These are phyloP conservation scores for Paspalum notatum DNA, from an alignment of 176 grass and related monocot genomes.

Conservation along the genomic window DNA sequence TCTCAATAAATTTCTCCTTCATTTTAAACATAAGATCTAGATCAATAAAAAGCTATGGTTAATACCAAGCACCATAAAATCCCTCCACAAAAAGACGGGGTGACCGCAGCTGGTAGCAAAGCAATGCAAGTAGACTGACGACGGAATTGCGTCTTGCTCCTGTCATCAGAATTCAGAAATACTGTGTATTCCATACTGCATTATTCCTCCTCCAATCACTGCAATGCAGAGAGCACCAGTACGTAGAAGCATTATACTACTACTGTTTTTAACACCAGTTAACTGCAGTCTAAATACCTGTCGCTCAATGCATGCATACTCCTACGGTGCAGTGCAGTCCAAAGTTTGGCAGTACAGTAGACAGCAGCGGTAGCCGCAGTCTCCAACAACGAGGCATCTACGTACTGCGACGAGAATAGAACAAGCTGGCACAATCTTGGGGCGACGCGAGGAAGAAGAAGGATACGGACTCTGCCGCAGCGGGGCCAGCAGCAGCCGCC, in stretches of 20 bases:
- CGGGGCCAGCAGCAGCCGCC: neutral
- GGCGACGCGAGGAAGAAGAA: slow-evolving; percentile 29
- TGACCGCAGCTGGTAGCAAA: neutral
- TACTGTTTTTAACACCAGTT: neutral
- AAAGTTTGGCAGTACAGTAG: too few relatives aligned
- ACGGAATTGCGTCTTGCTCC: neutral
- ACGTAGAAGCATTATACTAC: too few relatives aligned
- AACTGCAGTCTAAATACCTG: neutral
- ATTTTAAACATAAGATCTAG: too few relatives aligned
- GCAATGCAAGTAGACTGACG: slow-evolving; percentile 21
- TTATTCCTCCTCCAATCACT: neutral
- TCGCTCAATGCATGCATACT: too few relatives aligned
- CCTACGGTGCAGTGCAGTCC: neutral
- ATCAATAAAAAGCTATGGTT: too few relatives aligned
- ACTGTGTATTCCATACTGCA: neutral
- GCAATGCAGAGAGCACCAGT: neutral
- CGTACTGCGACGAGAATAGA: slow-evolving; percentile 2
- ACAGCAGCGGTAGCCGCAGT: neutral
- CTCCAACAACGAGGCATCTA: neutral
- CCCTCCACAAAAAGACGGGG: too few relatives aligned
- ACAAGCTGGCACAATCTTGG: slow-evolving; percentile 24
- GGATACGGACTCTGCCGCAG: neutral
- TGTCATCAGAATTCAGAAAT: slow-evolving; percentile 4
- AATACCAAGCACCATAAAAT: too few relatives aligned
- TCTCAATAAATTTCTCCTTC: too few relatives aligned